Percentiles rank a stretch among this genome's conserved stretches.
Conservation (phyloP, 805 yeast genomes). For the Wickerhamomyces chaumierensis region DNA sequence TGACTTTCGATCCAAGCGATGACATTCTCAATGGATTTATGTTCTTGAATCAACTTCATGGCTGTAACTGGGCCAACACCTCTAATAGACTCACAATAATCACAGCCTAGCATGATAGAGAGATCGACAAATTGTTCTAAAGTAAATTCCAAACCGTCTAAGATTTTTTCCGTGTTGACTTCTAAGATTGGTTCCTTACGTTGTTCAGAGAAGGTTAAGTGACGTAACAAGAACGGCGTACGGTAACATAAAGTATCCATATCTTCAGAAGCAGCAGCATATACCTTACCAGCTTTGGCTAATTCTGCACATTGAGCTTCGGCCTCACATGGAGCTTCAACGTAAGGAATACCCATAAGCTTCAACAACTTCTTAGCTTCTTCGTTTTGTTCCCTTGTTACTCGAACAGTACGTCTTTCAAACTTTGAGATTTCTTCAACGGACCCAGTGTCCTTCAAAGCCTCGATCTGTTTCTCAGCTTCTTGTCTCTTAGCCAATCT, state of each 20-base stretch:
- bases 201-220: conserved; percentile 89
- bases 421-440: conserved; percentile 63
- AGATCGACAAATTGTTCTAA: conserved; percentile 73
- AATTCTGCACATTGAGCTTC: conserved; percentile 97
- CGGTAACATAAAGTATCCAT: conserved; percentile 95
- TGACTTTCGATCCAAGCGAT: conserved; percentile 44
- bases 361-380: conserved; percentile 76
- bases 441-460: conserved; percentile 70
- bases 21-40: conserved; percentile 69
- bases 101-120: conserved; percentile 92
- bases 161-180: conserved; percentile 51
- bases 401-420: conserved; percentile 84
- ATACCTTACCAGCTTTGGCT: conserved; percentile 83
- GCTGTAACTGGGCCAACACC: conserved; percentile 98
- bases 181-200: conserved; percentile 89
- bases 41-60: conserved; percentile 74
- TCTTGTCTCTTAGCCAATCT: conserved; percentile 72
- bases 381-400: conserved; percentile 82
- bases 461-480: conserved; percentile 66
- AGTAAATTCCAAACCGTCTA: conserved; percentile 70
- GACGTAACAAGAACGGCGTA: conserved; percentile 75
- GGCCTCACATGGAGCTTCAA: conserved; percentile 95
- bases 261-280: conserved; percentile 97
- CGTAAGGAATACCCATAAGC: conserved; percentile 91
- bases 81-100: conserved; percentile 88